These are phyloP conservation scores for Alternaria viburni DNA, from an alignment of 2,329 filamentous ascomycete species.

Conservation along the genomic window DNA sequence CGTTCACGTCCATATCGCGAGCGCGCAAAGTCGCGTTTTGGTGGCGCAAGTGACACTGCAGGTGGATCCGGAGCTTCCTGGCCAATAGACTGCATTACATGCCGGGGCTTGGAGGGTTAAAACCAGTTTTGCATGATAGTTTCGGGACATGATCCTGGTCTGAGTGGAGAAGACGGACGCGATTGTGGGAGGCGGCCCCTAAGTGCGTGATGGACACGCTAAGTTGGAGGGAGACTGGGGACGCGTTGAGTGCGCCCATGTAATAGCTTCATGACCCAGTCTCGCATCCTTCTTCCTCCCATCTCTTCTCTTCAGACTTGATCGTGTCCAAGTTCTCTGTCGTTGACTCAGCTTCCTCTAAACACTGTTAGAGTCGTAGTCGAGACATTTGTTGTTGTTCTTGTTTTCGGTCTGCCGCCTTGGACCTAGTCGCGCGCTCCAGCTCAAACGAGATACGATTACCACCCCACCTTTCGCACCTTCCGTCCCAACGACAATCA, in stretches of 20 bases:
- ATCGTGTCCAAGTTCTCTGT: background rate
- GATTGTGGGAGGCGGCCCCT: constrained; percentile 18
- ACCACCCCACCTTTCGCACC: constrained; percentile 14
- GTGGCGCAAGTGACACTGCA: constrained; percentile 7
- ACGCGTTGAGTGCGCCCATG: constrained; percentile 27
- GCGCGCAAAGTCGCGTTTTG: constrained; percentile 2
- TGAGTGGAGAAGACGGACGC: constrained; percentile 25
- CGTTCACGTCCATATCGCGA: constrained; percentile 7
- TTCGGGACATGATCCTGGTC: constrained; percentile 17
- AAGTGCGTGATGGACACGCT: constrained; percentile 31
- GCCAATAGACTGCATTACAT: constrained; percentile 6
- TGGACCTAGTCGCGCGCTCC: constrained; percentile 5
- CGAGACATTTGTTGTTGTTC: background rate
- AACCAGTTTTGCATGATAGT: background rate
- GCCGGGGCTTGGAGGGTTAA: background rate
- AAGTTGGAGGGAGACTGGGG: constrained; percentile 14
- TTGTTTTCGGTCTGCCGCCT: constrained; percentile 2
- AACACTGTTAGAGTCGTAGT: background rate
- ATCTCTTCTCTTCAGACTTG: constrained; percentile 13
- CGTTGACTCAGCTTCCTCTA: background rate
- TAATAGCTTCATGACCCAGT: constrained; percentile 21
- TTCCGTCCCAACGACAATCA: constrained; percentile 6
- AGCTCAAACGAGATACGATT: constrained; percentile 12
- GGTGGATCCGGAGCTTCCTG: background rate
- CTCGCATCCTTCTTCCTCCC: constrained; percentile 16